Percentiles rank a stretch among this genome's conserved stretches.
These are phyloP conservation scores for Boletus bicolor DNA, from an alignment of 768 basidiomycete genomes.

Conservation along the genomic window DNA sequence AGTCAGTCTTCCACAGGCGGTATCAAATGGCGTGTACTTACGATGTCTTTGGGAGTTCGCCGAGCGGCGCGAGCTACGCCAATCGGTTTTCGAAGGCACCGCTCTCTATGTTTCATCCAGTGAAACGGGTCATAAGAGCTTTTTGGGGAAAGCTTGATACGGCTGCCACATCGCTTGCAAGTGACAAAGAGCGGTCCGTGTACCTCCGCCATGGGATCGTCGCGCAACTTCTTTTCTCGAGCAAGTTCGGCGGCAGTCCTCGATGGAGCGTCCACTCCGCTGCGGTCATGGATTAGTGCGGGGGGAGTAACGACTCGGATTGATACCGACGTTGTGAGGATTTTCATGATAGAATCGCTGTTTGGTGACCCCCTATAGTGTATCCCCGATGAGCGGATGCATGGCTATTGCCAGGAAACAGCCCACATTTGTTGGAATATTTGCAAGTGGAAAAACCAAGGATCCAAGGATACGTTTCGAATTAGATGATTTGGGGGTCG, in stretches of 20 bases:
- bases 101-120: conserved; percentile 60
- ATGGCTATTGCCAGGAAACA: conserved; percentile 11
- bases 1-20: not conserved
- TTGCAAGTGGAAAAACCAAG: not conserved
- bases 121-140: conserved; percentile 65
- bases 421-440: conserved; percentile 19
- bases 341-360: conserved; percentile 19
- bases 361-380: conserved; percentile 28
- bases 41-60: conserved; percentile 24
- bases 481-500: not conserved
- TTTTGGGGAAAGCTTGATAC: conserved; percentile 66
- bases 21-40: conserved; percentile 7
- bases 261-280: conserved; percentile 27
- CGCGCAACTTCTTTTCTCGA: conserved; percentile 50
- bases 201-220: conserved; percentile 52
- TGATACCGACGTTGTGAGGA: conserved; percentile 20
- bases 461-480: not conserved
- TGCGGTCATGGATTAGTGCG: conserved; percentile 15
- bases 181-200: conserved; percentile 48
- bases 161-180: conserved; percentile 52
- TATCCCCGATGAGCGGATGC: conserved; percentile 20
- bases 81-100: conserved; percentile 52
- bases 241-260: conserved; percentile 43
- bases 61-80: conserved; percentile 13
- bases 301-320: not conserved